Evolutionary conservation across 768 basidiomycete genomes (phyloP).

Genomic region (Termitomyces sp.): DNA sequence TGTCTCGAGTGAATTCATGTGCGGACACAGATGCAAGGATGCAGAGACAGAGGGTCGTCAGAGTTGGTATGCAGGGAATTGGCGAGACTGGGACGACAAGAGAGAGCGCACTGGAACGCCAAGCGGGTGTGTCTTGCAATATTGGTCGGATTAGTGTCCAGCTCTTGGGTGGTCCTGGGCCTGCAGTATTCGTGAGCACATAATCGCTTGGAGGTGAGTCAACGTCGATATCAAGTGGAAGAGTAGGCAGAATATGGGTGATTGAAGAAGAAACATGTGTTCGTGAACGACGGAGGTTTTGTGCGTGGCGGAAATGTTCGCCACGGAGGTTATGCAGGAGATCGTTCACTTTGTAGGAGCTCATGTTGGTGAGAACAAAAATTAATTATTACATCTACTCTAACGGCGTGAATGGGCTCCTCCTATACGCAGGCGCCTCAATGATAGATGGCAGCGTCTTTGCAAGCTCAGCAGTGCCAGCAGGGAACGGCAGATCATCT

Average conservation of each 20-base stretch:
- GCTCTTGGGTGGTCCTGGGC: constrained; percentile 55
- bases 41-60: constrained; percentile 57
- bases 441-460: constrained; percentile 61
- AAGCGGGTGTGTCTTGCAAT: constrained; percentile 31
- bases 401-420: constrained; percentile 75
- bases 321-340: constrained; percentile 57
- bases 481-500: constrained; percentile 86
- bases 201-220: background rate
- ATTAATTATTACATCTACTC: constrained; percentile 38
- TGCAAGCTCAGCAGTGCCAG: constrained; percentile 78
- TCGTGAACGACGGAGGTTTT: constrained; percentile 45
- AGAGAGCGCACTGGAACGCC: constrained; percentile 57
- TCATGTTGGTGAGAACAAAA: background rate
- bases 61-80: constrained; percentile 37
- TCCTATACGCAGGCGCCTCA: constrained; percentile 67
- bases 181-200: constrained; percentile 35
- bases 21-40: constrained; percentile 36
- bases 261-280: constrained; percentile 25
- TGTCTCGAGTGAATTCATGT: constrained; percentile 39
- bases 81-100: constrained; percentile 41
- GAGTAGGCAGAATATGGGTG: constrained; percentile 9
- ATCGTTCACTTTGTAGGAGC: constrained; percentile 39
- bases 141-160: constrained; percentile 37
- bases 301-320: constrained; percentile 65
- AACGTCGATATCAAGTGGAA: constrained; percentile 7